Evolutionary conservation across 2,329 filamentous ascomycete species (phyloP).

Genomic region (Nemania serpens): DNA sequence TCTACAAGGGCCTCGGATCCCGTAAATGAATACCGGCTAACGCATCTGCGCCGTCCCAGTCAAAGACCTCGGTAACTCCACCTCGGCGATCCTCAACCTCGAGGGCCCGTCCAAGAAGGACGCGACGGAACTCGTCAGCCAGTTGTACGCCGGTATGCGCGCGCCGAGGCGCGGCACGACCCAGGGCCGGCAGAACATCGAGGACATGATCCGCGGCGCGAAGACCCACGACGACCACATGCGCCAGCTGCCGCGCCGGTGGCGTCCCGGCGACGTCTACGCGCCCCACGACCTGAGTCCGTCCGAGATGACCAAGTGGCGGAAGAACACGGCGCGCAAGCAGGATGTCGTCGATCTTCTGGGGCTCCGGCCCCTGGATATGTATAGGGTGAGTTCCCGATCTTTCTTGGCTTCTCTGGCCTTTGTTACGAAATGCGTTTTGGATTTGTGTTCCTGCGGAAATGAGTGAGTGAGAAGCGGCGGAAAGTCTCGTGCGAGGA

Average conservation of each 20-base stretch:
- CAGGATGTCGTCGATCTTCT: conserved; percentile 80
- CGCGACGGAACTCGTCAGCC: background rate
- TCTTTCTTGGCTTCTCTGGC: background rate
- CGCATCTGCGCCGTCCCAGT: conserved; percentile 21
- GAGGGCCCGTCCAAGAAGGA: conserved; percentile 10
- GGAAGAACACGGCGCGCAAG: conserved; percentile 56
- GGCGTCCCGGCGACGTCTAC: conserved; percentile 83
- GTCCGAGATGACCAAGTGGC: conserved; percentile 82
- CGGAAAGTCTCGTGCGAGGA: background rate
- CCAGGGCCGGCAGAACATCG: conserved; percentile 16
- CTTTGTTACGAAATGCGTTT: background rate
- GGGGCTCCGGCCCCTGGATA: conserved; percentile 76
- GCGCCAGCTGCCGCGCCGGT: conserved; percentile 70
- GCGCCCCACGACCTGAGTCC: conserved; percentile 84
- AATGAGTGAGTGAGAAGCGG: background rate
- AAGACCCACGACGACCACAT: conserved; percentile 58
- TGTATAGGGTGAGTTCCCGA: conserved; percentile 76
- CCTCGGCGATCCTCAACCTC: conserved; percentile 35
- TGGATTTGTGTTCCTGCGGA: background rate
- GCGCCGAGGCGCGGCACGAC: background rate
- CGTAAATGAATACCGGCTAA: background rate
- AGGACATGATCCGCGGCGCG: conserved; percentile 46
- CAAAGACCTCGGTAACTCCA: conserved; percentile 25
- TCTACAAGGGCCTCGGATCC: background rate
- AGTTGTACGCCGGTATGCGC: conserved; percentile 28